Evolutionary conservation across 768 basidiomycete species (phyloP).

Genomic region (Boletus sp.): DNA sequence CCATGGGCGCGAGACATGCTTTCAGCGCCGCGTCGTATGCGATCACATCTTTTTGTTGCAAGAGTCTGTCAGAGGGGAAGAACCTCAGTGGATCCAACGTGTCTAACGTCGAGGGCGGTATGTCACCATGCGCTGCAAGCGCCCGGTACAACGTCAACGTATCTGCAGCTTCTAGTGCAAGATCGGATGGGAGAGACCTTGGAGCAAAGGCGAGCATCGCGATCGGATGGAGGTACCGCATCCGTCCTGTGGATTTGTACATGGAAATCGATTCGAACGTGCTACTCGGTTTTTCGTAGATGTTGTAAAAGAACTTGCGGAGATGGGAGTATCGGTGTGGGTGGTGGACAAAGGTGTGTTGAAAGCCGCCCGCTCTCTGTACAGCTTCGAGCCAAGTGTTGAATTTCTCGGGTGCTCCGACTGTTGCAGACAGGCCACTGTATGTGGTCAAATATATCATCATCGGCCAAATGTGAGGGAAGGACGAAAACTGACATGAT

Average conservation of each 20-base stretch:
- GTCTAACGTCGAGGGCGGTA: conserved; percentile 21
- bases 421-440: conserved; percentile 69
- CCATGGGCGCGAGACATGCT: conserved; percentile 35
- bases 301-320: conserved; percentile 59
- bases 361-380: conserved; percentile 54
- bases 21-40: conserved; percentile 56
- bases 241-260: conserved; percentile 37
- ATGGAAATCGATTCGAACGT: conserved; percentile 37
- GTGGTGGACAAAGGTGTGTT: conserved; percentile 59
- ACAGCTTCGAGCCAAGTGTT: conserved; percentile 63
- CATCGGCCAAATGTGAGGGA: neutral
- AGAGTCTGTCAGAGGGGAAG: conserved; percentile 39
- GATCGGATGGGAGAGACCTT: conserved; percentile 52
- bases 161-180: conserved; percentile 61
- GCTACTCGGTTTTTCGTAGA: conserved; percentile 18
- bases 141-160: conserved; percentile 50
- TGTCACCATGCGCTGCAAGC: conserved; percentile 29
- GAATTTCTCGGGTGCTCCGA: conserved; percentile 63
- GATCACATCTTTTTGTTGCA: conserved; percentile 61
- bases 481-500: conserved; percentile 51
- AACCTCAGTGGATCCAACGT: conserved; percentile 42
- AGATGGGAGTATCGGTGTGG: conserved; percentile 72
- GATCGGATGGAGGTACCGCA: conserved; percentile 63
- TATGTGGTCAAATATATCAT: neutral
- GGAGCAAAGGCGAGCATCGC: conserved; percentile 54